These are phyloP conservation scores for Lonicera japonica DNA, from an alignment of 129 eudicot species.

Conservation along the genomic window DNA sequence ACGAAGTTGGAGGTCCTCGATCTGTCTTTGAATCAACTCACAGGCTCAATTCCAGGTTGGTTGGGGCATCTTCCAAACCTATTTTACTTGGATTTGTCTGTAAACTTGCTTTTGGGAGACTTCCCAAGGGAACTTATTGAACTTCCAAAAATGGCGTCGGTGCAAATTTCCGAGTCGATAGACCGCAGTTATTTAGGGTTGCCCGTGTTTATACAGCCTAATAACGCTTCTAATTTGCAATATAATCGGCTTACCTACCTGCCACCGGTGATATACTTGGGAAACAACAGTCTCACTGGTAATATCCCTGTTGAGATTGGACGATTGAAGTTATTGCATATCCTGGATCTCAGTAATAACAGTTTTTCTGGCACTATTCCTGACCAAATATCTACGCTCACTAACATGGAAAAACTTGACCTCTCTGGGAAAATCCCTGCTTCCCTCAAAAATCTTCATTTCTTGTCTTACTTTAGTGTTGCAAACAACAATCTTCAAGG, in stretches of 20 bases:
- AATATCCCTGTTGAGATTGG: slow-evolving; percentile 54
- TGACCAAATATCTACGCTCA: slow-evolving; percentile 42
- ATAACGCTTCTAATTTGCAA: slow-evolving; percentile 58
- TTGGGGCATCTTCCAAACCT: slow-evolving; percentile 41
- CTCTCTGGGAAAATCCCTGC: slow-evolving; percentile 57
- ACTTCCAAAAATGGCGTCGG: slow-evolving; percentile 32
- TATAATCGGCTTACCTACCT: slow-evolving; percentile 59
- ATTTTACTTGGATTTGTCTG: slow-evolving; percentile 60
- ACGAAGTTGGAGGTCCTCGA: slow-evolving; percentile 51
- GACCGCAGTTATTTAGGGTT: slow-evolving; percentile 46
- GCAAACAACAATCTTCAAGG: slow-evolving; percentile 61
- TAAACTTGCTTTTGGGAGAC: slow-evolving; percentile 39
- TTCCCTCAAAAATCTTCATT: slow-evolving; percentile 50
- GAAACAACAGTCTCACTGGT: slow-evolving; percentile 44
- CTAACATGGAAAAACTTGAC: slow-evolving; percentile 51
- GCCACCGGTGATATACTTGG: slow-evolving; percentile 62
- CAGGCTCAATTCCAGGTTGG: slow-evolving; percentile 57
- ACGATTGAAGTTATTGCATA: slow-evolving; percentile 41
- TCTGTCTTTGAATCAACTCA: slow-evolving; percentile 42
- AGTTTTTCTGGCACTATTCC: slow-evolving; percentile 57
- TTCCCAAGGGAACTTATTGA: slow-evolving; percentile 39
- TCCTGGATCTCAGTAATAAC: slow-evolving; percentile 54
- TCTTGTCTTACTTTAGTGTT: slow-evolving; percentile 55
- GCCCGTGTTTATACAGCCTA: slow-evolving; percentile 60
- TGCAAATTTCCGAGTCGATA: slow-evolving; percentile 27